Evolutionary conservation across 768 basidiomycete species (phyloP), one percentile per base, ranked within the genome.

Genomic region (Suillus luteus): DNA sequence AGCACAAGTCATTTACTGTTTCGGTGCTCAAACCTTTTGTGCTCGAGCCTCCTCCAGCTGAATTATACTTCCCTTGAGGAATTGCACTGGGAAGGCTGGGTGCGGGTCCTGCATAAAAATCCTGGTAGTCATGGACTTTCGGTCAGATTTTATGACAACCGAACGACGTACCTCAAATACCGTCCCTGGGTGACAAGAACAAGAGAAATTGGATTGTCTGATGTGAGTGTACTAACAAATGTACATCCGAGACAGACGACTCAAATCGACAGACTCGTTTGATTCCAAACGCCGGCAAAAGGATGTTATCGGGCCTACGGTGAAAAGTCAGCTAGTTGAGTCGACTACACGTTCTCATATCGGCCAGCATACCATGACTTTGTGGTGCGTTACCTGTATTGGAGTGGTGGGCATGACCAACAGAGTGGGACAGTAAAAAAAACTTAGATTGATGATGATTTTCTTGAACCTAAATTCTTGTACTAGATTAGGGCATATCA

Each of bases 401-500:
- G n/a, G n/a, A n/a, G n/a, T n/a, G n/a, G n/a, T n/a, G n/a, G n/a
- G n/a, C n/a, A n/a, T n/a, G n/a, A n/a, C n/a, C n/a, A n/a, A n/a
- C n/a, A n/a, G n/a, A n/a, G n/a, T n/a, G n/a, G n/a, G n/a, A n/a
- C n/a, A n/a, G n/a, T n/a, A n/a, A n/a, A n/a, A n/a, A n/a, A n/a
- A n/a, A n/a, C n/a, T n/a, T n/a, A n/a, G n/a, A n/a, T n/a, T n/a
- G n/a, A n/a, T n/a, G n/a, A n/a, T n/a, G n/a, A n/a, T n/a, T n/a
- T n/a, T n/a, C n/a, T n/a, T n/a, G n/a, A n/a, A n/a, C n/a, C 48
- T 79, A 40, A 40, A 40, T 40, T 75, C 79, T 91, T 84, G 80
- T 87, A 92, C 75, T 99, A 96, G 19, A 95, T 72, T 27, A 0
- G 96, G 96, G 72, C 87, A 98, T 67, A 98, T 96, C 37, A 89